phyloP scores from a whole-genome alignment of 148 eudicot genomes.

The Bassia scoparia region DNA sequence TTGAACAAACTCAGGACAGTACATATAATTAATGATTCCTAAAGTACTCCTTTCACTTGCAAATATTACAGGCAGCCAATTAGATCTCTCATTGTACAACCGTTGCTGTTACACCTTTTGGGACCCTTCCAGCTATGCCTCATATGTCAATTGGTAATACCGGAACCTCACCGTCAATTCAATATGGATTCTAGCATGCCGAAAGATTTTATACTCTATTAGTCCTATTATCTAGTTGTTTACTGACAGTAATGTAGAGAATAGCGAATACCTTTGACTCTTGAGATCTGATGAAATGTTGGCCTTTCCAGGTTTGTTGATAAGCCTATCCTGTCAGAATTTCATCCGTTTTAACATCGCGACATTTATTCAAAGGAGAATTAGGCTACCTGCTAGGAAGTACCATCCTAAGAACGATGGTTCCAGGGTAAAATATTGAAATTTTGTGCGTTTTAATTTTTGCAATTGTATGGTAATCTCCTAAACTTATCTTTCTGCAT shows the following conservation, averaged over 20 bases:
- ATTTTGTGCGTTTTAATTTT: not conserved
- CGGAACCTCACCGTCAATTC: constrained; percentile 82
- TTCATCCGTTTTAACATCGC: constrained; percentile 82
- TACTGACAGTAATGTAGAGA: not conserved
- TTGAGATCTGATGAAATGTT: constrained; percentile 16
- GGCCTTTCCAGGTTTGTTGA: constrained; percentile 69
- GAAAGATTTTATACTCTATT: constrained; percentile 22
- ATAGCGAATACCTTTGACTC: not conserved
- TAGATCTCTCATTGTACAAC: constrained; percentile 55
- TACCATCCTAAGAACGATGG: constrained; percentile 79
- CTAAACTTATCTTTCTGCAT: constrained; percentile 9
- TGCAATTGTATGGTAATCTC: too few relatives aligned
- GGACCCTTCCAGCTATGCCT: constrained; percentile 89
- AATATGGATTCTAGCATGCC: constrained; percentile 96
- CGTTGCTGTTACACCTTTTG: constrained; percentile 75
- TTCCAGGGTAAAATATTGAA: constrained; percentile 47
- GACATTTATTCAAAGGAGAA: constrained; percentile 84
- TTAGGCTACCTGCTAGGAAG: constrained; percentile 86
- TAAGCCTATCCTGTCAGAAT: constrained; percentile 81
- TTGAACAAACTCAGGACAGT: not conserved
- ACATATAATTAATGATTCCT: not conserved
- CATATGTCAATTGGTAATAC: constrained; percentile 81
- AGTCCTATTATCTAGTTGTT: not conserved
- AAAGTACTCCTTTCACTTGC: not conserved
- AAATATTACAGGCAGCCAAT: constrained; percentile 46